Evolutionary conservation across 306 rosid species (phyloP).

Genomic region (Cucurbita maxima): DNA sequence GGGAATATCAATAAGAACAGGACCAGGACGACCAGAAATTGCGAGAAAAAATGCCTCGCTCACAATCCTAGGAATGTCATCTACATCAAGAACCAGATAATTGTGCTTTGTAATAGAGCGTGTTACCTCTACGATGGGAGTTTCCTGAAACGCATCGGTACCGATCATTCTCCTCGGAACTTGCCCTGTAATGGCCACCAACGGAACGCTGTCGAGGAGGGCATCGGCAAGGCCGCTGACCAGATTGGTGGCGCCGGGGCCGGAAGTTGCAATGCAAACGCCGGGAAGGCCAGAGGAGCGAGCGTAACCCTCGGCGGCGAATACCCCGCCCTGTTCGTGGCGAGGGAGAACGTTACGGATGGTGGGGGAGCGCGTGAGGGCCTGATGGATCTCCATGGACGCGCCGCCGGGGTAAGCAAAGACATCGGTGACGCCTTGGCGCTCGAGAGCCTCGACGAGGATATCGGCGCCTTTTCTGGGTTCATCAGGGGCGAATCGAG

Average conservation of each 20-base stretch:
- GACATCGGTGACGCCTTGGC: conserved; percentile 54
- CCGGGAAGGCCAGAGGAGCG: conserved; percentile 70
- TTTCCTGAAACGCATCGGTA: conserved; percentile 86
- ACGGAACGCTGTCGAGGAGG: conserved; percentile 50
- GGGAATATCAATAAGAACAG: conserved; percentile 62
- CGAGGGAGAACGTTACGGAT: conserved; percentile 76
- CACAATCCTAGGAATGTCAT: conserved; percentile 72
- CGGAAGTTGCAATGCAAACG: conserved; percentile 83
- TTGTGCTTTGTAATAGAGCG: conserved; percentile 84
- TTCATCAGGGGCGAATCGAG: conserved; percentile 35
- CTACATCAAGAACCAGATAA: conserved; percentile 75
- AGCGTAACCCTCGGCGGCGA: conserved; percentile 89
- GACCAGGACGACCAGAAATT: conserved; percentile 70
- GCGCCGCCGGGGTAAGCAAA: conserved; percentile 97
- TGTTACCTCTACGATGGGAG: conserved; percentile 80
- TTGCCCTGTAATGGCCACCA: conserved; percentile 77
- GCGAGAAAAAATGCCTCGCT: conserved; percentile 64
- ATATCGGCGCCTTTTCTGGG: conserved; percentile 79
- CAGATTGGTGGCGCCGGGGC: conserved; percentile 85
- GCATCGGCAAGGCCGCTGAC: conserved; percentile 87
- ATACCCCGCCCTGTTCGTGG: conserved; percentile 79
- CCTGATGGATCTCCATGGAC: conserved; percentile 92
- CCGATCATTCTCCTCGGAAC: conserved; percentile 88
- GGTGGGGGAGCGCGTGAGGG: conserved; percentile 53
- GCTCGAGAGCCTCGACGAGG: conserved; percentile 81